Evolutionary conservation across 441 rosid species (phyloP).

Genomic region (Jatropha multifida): DNA sequence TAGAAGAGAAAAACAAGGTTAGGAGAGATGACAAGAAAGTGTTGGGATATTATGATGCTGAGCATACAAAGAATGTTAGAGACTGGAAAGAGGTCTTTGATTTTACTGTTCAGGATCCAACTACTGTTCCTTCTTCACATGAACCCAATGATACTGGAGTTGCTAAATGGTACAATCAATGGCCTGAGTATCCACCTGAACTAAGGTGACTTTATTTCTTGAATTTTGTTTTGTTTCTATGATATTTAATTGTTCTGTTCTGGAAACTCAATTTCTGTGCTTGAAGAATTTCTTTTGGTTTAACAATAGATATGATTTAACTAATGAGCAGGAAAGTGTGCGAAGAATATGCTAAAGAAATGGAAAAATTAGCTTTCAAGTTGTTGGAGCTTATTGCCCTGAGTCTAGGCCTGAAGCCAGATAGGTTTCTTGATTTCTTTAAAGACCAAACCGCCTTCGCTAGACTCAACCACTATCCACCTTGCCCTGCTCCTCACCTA

Average conservation of each 20-base stretch:
- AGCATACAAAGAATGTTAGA: slow-evolving; percentile 73
- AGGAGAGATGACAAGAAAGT: slow-evolving; percentile 42
- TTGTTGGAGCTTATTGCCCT: slow-evolving; percentile 60
- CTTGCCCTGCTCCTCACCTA: slow-evolving; percentile 72
- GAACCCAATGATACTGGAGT: slow-evolving; percentile 41
- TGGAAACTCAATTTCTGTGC: neutral
- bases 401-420: slow-evolving; percentile 50
- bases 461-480: slow-evolving; percentile 76
- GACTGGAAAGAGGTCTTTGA: slow-evolving; percentile 88
- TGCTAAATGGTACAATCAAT: slow-evolving; percentile 41
- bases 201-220: slow-evolving; percentile 38
- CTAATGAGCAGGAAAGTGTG: slow-evolving; percentile 48
- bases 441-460: slow-evolving; percentile 61
- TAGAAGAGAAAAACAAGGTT: slow-evolving; percentile 57
- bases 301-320: neutral
- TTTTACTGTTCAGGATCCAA: slow-evolving; percentile 38
- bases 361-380: slow-evolving; percentile 45
- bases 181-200: slow-evolving; percentile 55
- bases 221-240: neutral
- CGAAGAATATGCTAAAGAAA: slow-evolving; percentile 60
- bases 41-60: slow-evolving; percentile 59
- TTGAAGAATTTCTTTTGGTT: neutral
- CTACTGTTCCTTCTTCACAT: slow-evolving; percentile 44
- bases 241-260: too few species aligned
- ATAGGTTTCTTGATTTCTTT: slow-evolving; percentile 50